Evolutionary conservation across 441 rosid genomes (phyloP).

Genomic region (California macrophylla): DNA sequence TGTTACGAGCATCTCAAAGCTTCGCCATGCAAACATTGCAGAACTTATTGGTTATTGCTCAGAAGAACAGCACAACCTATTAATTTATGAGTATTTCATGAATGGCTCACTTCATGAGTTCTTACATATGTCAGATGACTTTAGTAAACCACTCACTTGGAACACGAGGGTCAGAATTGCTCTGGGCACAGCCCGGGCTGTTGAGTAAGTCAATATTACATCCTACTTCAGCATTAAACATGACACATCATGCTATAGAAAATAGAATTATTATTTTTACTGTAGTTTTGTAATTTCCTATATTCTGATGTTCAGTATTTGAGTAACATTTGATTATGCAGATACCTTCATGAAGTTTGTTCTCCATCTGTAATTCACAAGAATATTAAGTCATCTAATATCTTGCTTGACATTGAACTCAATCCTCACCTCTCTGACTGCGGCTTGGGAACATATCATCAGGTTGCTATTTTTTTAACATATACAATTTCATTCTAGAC

Average conservation of each 20-base stretch:
- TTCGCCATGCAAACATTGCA: conserved; percentile 71
- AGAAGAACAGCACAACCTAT: conserved; percentile 64
- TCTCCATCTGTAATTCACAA: conserved; percentile 83
- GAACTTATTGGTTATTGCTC: conserved; percentile 75
- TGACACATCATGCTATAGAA: not conserved
- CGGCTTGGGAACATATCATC: no score
- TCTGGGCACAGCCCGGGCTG: conserved; percentile 76
- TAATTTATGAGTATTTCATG: conserved; percentile 59
- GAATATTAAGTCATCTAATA: conserved; percentile 58
- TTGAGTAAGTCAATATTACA: conserved; percentile 47
- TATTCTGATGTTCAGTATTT: no score
- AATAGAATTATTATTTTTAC: no score
- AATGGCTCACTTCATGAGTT: conserved; percentile 86
- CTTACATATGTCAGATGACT: conserved; percentile 81
- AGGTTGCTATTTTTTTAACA: no score
- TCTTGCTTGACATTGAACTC: no score
- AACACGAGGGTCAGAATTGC: conserved; percentile 87
- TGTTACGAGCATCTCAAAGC: conserved; percentile 51
- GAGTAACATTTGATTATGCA: conserved; percentile 35
- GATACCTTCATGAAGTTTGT: conserved; percentile 87
- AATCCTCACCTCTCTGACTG: no score
- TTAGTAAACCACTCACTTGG: conserved; percentile 91
- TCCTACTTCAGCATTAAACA: not conserved
- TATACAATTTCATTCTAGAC: no score
- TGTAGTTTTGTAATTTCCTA: no score